phyloP scores from a whole-genome alignment of 176 grass and related monocot species.

The Aegilops bicornis region DNA sequence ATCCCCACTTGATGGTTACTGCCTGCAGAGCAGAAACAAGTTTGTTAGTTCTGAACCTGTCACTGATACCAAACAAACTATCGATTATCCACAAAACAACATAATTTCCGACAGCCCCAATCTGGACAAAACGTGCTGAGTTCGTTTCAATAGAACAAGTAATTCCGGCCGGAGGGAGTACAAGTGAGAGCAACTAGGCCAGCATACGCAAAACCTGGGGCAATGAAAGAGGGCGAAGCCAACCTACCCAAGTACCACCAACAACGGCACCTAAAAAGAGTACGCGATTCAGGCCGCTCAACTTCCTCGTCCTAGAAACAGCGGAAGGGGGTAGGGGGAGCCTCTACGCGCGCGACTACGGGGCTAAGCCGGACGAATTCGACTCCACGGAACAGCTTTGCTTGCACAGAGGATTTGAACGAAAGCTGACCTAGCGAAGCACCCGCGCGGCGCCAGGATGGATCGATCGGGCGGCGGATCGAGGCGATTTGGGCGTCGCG shows the following conservation, averaged over 20 bases:
- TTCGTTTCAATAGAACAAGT: background rate
- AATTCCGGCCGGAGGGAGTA: no score
- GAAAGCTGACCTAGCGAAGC: constrained; percentile 5
- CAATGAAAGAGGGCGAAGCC: background rate
- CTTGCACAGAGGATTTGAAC: background rate
- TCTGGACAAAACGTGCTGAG: background rate
- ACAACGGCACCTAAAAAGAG: background rate
- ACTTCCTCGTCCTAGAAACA: background rate
- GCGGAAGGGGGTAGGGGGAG: background rate
- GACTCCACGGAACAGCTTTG: background rate
- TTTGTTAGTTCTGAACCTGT: background rate
- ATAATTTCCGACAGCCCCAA: background rate
- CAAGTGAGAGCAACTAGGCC: background rate
- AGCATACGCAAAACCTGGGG: background rate
- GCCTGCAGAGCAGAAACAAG: constrained; percentile 6
- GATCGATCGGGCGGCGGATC: background rate
- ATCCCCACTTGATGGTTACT: background rate
- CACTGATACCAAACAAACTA: background rate
- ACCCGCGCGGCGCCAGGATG: background rate
- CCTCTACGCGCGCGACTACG: background rate
- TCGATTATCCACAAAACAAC: background rate
- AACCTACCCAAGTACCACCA: background rate
- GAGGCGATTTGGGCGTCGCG: background rate
- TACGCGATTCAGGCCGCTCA: background rate
- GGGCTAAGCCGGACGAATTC: background rate